Evolutionary conservation across 495 filamentous ascomycete genomes (phyloP).

Genomic region (Penicillium antarcticum): DNA sequence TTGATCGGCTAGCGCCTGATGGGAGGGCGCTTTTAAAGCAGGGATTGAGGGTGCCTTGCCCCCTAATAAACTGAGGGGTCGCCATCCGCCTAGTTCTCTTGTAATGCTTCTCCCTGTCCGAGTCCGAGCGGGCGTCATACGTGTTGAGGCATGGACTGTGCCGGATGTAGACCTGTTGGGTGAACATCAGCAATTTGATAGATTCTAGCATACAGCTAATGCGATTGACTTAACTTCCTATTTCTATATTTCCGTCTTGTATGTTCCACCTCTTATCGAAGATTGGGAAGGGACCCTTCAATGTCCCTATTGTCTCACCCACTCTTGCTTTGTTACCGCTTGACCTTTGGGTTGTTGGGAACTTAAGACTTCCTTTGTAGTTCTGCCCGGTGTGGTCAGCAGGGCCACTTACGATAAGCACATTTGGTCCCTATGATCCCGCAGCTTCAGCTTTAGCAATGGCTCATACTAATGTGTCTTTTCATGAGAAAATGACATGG

Average conservation of each 20-base stretch:
- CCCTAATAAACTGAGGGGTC: slow-evolving; percentile 27
- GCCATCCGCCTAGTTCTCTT: too few relatives aligned
- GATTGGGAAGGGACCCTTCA: not conserved
- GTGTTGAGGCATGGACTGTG: too few relatives aligned
- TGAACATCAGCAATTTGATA: too few relatives aligned
- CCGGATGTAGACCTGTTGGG: too few relatives aligned
- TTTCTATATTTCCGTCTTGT: not conserved
- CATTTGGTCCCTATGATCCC: not conserved
- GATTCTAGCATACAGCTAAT: too few relatives aligned
- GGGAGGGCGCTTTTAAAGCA: slow-evolving; percentile 26
- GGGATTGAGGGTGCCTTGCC: slow-evolving; percentile 29
- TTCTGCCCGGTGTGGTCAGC: slow-evolving; percentile 13
- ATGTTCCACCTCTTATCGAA: not conserved
- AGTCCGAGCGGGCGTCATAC: too few relatives aligned
- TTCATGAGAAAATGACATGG: slow-evolving; percentile 47
- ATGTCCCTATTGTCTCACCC: slow-evolving; percentile 7
- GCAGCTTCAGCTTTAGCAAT: slow-evolving; percentile 16
- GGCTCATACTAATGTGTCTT: slow-evolving; percentile 41
- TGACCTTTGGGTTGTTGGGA: slow-evolving; percentile 16
- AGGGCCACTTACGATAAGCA: slow-evolving; percentile 3
- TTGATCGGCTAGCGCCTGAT: slow-evolving; percentile 28
- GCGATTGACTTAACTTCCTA: not conserved
- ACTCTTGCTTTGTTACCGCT: slow-evolving; percentile 1
- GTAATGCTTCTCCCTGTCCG: too few relatives aligned
- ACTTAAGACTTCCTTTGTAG: slow-evolving; percentile 4